Base-by-base conservation (phyloP, 371 early-diverging fungal species). In the Syncephalastrum contaminatum region DNA sequence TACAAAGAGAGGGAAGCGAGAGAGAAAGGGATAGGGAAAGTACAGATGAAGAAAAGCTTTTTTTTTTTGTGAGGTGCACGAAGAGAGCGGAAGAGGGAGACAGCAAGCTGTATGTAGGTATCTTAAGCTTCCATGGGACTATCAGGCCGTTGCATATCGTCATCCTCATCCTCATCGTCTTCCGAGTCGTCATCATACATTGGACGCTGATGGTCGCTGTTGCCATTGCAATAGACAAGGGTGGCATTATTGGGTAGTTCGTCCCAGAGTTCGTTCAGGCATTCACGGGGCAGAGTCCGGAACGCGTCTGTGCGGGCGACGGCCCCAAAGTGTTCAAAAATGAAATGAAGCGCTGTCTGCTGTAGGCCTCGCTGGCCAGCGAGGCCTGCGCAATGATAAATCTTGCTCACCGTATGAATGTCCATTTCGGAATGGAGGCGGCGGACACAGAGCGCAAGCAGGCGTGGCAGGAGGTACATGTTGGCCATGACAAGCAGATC, bases 401-500 rank as follows among this genome's bases (percentile, higher is more conserved):
- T 80, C 51, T 67, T 75, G 51, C 82, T 70, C 1, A 77, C 86
- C 22, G 64, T 81, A 22, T 80, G 81, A 16, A 84, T 72, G 40
- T 70, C 63, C 58, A 88, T 73, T n/a, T 75, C 66, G 4, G 67
- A 65, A 45, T 84, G 79, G 20, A 87, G 65, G 4, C 62, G 64
- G n/a, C 67, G 70, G 19, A 70, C 66, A 57, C 87, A 85, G 4
- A 86, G 64, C 19, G 79, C 72, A 5, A 73, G 64, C 42, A 89
- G 63, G 2, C 88, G 69, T 15, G 75, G 77, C 48, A 88, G 55
- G 42, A 81, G 55, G 51, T 88, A 88, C 49, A 79, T 62, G 52
- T 81, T 80, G 7, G 84, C 88, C 72, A 89, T 72, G 2, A 84
- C 80, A 53, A 89, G 61, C 40, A 89, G 63, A 56, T 86, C 85